Percentiles rank a stretch among this genome's conserved stretches.
These are phyloP conservation scores for Heterobasidion irregulare DNA, from an alignment of 1,284 basidiomycete species.

Conservation along the genomic window DNA sequence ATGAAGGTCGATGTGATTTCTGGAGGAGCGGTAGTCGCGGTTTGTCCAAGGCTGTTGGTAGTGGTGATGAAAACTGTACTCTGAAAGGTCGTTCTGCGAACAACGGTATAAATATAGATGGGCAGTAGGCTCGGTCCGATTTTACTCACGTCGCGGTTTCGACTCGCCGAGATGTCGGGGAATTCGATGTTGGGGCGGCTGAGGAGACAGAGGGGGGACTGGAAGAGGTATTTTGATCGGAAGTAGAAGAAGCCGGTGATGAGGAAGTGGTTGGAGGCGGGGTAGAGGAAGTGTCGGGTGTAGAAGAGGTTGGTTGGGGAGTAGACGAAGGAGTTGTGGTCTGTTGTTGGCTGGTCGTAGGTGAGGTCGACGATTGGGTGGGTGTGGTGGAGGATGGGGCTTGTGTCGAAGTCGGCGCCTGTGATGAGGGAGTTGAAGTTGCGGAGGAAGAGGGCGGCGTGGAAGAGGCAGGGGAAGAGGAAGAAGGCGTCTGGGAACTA, in stretches of 20 bases:
- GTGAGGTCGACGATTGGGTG: constrained; percentile 8
- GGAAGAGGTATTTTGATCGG: background rate
- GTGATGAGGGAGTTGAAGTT: background rate
- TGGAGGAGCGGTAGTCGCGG: constrained; percentile 41
- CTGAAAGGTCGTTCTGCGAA: constrained; percentile 43
- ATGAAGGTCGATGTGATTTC: constrained; percentile 48
- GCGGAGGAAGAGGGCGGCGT: constrained; percentile 11
- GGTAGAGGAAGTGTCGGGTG: constrained; percentile 2
- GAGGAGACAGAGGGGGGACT: background rate
- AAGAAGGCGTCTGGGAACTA: background rate
- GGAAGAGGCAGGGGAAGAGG: constrained; percentile 10
- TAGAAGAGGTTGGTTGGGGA: constrained; percentile 2
- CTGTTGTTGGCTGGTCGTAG: constrained; percentile 8
- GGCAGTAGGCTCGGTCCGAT: background rate
- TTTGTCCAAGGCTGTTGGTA: constrained; percentile 46
- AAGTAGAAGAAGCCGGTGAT: background rate
- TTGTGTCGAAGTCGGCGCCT: constrained; percentile 8
- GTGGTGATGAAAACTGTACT: constrained; percentile 47
- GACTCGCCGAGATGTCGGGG: background rate
- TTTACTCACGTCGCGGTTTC: background rate
- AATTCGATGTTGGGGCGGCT: constrained; percentile 1
- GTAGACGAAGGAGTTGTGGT: constrained; percentile 4
- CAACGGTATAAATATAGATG: constrained; percentile 2
- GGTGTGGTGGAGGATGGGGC: constrained; percentile 10
- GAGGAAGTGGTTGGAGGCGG: constrained; percentile 5